phyloP scores from a whole-genome alignment of 2,329 filamentous ascomycete genomes.

The Botryotinia globosa region DNA sequence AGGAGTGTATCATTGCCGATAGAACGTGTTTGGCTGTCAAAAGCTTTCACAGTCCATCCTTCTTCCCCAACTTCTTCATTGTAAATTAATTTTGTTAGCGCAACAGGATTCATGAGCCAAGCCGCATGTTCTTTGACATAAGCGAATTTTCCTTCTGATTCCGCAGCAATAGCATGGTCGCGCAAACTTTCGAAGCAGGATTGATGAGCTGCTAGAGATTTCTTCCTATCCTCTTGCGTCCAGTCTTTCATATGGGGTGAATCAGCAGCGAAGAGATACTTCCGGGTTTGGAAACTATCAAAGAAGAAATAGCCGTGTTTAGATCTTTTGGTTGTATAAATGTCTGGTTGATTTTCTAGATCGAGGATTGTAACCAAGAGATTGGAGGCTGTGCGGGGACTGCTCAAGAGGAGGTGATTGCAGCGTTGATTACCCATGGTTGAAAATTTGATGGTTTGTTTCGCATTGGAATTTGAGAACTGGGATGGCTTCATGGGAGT shows the following conservation, averaged over 20 bases:
- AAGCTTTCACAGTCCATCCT: not conserved
- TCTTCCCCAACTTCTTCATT: not conserved
- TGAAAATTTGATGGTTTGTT: not conserved
- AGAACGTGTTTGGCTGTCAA: not conserved
- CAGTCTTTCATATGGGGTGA: not conserved
- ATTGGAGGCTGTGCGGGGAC: not conserved
- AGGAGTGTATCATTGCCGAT: not conserved
- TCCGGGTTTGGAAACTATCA: not conserved
- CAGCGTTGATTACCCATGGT: not conserved
- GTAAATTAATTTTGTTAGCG: not conserved
- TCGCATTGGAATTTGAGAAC: not conserved
- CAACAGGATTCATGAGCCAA: not conserved
- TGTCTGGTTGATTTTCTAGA: not conserved
- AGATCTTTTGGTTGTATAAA: not conserved
- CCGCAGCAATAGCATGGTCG: not conserved
- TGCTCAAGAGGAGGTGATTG: not conserved
- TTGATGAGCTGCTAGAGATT: not conserved
- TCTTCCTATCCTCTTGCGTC: not conserved
- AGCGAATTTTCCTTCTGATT: not conserved
- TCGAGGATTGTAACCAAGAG: not conserved
- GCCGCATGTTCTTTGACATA: not conserved
- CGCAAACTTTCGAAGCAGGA: not conserved
- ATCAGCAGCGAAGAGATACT: not conserved
- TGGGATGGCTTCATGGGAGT: not conserved
- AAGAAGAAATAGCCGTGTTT: not conserved